Evolutionary conservation across 129 eudicot species (phyloP).

Genomic region (Deinandra increscens): DNA sequence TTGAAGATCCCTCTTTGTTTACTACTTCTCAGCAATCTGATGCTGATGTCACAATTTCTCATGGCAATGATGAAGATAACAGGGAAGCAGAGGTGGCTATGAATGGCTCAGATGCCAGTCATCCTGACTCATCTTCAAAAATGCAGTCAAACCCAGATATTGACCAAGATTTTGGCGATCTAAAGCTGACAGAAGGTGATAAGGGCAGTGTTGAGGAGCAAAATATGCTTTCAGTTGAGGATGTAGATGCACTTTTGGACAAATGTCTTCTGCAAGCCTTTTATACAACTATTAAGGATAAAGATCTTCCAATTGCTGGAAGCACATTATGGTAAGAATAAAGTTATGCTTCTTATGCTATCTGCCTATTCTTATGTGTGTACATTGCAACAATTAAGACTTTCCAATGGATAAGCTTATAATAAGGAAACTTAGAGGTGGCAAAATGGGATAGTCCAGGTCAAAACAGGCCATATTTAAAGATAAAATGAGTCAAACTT

Average conservation of each 20-base stretch:
- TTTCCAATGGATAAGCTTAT: background rate
- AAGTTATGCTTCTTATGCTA: background rate
- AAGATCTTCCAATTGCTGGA: slow-evolving; percentile 98
- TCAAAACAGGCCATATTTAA: too few species aligned
- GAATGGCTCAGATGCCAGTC: slow-evolving; percentile 30
- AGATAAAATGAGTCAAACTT: too few species aligned
- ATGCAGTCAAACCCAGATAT: slow-evolving; percentile 20
- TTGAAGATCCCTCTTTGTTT: slow-evolving; percentile 64
- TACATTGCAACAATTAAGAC: background rate
- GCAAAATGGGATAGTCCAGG: too few species aligned
- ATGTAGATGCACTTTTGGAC: slow-evolving; percentile 72
- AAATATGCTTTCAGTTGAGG: slow-evolving; percentile 51
- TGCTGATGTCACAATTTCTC: slow-evolving; percentile 41
- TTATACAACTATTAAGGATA: slow-evolving; percentile 81
- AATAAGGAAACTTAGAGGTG: too few species aligned
- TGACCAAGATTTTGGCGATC: slow-evolving; percentile 45
- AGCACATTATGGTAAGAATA: slow-evolving; percentile 80
- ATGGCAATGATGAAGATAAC: slow-evolving; percentile 33
- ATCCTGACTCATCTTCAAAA: slow-evolving; percentile 33
- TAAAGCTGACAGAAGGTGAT: slow-evolving; percentile 48
- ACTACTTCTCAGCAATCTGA: slow-evolving; percentile 47
- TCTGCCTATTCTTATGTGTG: background rate
- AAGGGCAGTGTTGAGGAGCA: slow-evolving; percentile 56
- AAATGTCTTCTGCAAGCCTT: slow-evolving; percentile 90
- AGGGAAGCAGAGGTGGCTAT: slow-evolving; percentile 33